Conservation (phyloP, 352 stramenopile species). For the Globisporangium cystogenes region DNA sequence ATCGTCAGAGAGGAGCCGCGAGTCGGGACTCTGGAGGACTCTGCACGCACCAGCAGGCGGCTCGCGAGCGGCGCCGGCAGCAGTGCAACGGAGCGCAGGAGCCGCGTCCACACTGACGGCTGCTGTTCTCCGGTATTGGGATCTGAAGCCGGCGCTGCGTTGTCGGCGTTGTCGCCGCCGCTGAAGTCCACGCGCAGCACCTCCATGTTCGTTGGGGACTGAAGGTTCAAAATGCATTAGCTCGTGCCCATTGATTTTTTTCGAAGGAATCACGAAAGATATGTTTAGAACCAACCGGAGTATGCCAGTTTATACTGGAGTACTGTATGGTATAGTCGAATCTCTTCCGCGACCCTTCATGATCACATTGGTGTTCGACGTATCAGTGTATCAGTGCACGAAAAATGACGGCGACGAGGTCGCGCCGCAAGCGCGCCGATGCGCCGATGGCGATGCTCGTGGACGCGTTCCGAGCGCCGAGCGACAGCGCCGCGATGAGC, state of each 20-base stretch:
- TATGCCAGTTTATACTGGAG: too few relatives aligned
- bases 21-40: too few relatives aligned
- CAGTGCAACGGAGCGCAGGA: conserved; percentile 48
- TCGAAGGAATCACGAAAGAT: not conserved
- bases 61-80: conserved; percentile 19
- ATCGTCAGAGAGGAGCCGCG: too few relatives aligned
- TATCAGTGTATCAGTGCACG: too few relatives aligned
- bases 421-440: conserved; percentile 18
- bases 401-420: not conserved
- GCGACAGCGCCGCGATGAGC: conserved; percentile 20
- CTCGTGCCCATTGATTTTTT: too few relatives aligned
- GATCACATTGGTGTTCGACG: too few relatives aligned
- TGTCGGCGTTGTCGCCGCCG: conserved; percentile 6
- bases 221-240: too few relatives aligned
- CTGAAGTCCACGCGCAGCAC: conserved; percentile 15
- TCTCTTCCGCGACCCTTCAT: not conserved
- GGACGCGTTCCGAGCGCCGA: conserved; percentile 34
- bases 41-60: conserved; percentile 36
- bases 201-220: too few relatives aligned
- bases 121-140: not conserved
- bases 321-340: not conserved
- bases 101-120: conserved; percentile 38
- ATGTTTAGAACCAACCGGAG: not conserved
- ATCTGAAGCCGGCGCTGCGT: not conserved
- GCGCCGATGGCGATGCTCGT: conserved; percentile 29